A percentile compares a stretch with the other conserved stretches of the same genome.
These are phyloP conservation scores for Verbascum thapsus DNA, from an alignment of 257 asterid species.

Conservation along the genomic window DNA sequence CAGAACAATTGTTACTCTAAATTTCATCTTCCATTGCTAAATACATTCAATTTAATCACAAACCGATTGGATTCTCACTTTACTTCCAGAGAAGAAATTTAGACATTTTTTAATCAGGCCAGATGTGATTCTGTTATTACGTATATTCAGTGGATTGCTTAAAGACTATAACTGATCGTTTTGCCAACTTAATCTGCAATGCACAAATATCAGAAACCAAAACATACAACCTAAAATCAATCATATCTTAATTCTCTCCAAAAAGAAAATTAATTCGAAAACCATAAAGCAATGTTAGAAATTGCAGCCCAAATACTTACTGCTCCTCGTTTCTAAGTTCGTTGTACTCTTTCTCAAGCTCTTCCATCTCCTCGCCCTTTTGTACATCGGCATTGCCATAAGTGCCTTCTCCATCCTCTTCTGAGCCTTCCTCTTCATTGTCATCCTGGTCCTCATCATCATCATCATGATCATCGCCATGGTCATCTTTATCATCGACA, in stretches of 20 bases:
- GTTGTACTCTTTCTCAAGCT: constrained; percentile 71
- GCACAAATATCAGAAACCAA: neutral
- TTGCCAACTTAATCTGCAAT: constrained; percentile 11
- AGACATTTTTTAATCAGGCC: neutral
- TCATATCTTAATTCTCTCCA: neutral
- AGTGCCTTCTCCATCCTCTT: constrained; percentile 29
- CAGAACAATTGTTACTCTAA: neutral
- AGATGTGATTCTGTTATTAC: neutral
- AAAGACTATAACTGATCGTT: neutral
- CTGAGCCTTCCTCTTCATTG: constrained; percentile 25
- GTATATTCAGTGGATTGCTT: neutral
- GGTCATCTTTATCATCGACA: constrained; percentile 24
- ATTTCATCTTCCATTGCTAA: neutral
- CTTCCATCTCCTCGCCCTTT: constrained; percentile 63
- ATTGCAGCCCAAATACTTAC: constrained; percentile 47
- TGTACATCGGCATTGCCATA: constrained; percentile 36
- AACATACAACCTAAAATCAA: constrained; percentile 9
- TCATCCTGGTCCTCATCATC: constrained; percentile 26
- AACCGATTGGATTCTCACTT: neutral
- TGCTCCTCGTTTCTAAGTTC: constrained; percentile 68
- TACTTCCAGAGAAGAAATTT: neutral
- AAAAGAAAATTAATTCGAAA: constrained; percentile 15
- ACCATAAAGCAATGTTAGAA: constrained; percentile 10
- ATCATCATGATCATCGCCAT: neutral
- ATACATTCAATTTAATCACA: neutral